Base-by-base conservation (phyloP, 305 asterid species). In the Withania somnifera region DNA sequence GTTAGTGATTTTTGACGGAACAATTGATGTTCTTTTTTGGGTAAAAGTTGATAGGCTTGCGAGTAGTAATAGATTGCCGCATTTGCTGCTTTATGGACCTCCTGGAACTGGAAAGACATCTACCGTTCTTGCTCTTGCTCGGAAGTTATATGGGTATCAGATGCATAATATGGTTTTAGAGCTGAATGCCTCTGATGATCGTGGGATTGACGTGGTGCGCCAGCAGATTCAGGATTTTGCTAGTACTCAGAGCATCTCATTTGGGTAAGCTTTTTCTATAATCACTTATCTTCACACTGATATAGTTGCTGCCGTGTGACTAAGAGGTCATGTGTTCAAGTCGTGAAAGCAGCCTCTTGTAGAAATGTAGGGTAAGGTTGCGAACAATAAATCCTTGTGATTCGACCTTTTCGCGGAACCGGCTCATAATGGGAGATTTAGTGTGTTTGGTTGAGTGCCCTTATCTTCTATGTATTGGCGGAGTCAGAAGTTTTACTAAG, bases 21-120 rank as follows among this genome's bases (percentile, higher is more conserved):
- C n/a, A 73, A 9, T 60, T 22, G 52, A n/a, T 7, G 30, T 36
- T 36, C 6, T 26, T 0, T 51, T 17, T 10, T 11, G 47, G 80
- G 80, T 0, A 79, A 64, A 90, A 96, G 99, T 96, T 88, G 98
- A 91, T 82, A 89, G 92, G 91, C 92, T 96, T 82, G 98, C 99
- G 30, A 92, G 90, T 84, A 93, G 94, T 84, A 93, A 94, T 83
- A 89, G 93, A 64, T 85, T 94, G 77, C 98, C 99, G 42, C 98
- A 96, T 90, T 89, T 96, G 91, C 91, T 96, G 69, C 91, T 96
- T 58, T 96, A 96, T 80, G 98, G 99, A 57, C 99, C 99, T 13
- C 99, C 99, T 3, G 99, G 98, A 57, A 96, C 99, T 0, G 99
- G 99, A 88, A 96, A 96, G 89, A 96, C 99, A 20, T 94, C 99